Percentiles rank a stretch among this genome's conserved stretches.
Conservation (phyloP, 169 alveolate genomes). For the Blepharisma undulans region DNA sequence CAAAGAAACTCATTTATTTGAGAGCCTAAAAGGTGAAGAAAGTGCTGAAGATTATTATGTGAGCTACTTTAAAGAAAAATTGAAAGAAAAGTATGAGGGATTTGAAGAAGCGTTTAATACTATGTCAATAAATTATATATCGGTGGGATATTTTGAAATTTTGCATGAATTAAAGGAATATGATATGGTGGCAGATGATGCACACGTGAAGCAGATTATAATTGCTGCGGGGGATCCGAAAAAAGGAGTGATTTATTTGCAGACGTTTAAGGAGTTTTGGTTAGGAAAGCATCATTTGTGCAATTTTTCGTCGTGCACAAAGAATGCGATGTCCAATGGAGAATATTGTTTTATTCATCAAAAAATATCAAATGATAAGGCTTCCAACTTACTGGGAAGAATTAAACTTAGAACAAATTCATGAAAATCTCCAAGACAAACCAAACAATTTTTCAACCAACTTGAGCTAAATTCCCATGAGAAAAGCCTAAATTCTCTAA, state of each 20-base stretch:
- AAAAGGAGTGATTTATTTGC: background rate
- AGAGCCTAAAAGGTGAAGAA: background rate
- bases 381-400: background rate
- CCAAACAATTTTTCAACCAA: background rate
- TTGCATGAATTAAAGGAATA: background rate
- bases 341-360: background rate
- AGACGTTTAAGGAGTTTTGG: constrained; percentile 1
- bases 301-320: background rate
- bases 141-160: background rate
- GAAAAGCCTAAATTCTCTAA: background rate
- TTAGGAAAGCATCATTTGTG: background rate
- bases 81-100: background rate
- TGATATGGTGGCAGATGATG: background rate
- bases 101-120: background rate
- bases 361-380: background rate
- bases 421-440: constrained; percentile 12
- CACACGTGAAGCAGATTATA: background rate
- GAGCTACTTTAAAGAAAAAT: background rate
- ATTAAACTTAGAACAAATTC: background rate
- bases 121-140: background rate
- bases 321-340: background rate
- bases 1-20: background rate
- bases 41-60: background rate
- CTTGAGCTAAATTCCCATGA: background rate
- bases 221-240: background rate